Conservation (phyloP, 495 filamentous ascomycete genomes). For the Podospora comata region DNA sequence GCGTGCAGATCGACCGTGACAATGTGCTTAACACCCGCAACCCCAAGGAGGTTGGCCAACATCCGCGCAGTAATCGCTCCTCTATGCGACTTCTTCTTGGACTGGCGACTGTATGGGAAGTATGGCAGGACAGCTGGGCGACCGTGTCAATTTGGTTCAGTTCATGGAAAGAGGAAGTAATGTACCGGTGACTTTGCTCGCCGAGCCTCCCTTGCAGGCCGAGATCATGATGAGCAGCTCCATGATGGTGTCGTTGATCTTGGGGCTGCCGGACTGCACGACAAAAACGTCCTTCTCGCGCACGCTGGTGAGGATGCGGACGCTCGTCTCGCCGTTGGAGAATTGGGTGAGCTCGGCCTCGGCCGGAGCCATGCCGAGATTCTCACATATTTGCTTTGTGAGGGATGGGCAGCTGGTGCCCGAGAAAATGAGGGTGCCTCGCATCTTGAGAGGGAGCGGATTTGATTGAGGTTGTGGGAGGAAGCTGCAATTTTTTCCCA, state of each 20-base stretch:
- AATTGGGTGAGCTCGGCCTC: constrained; percentile 58
- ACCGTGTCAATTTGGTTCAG: constrained; percentile 19
- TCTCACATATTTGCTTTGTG: constrained; percentile 57
- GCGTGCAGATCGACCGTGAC: constrained; percentile 96
- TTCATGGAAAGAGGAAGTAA: constrained; percentile 19
- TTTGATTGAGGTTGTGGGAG: constrained; percentile 10
- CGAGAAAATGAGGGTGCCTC: constrained; percentile 56
- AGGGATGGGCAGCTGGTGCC: constrained; percentile 56
- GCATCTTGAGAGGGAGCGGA: constrained; percentile 39
- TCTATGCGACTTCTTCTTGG: constrained; percentile 97
- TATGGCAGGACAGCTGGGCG: constrained; percentile 88
- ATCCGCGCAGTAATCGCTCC: constrained; percentile 96
- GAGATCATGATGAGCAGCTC: constrained; percentile 98
- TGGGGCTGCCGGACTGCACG: constrained; percentile 91
- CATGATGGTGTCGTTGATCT: constrained; percentile 98
- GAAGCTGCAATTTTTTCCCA: constrained; percentile 5
- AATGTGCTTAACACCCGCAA: constrained; percentile 95
- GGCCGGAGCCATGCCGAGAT: constrained; percentile 55
- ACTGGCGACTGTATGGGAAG: constrained; percentile 97
- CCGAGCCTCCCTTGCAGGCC: constrained; percentile 95
- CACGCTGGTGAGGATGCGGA: constrained; percentile 88
- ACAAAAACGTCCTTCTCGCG: constrained; percentile 99
- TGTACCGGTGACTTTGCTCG: constrained; percentile 94
- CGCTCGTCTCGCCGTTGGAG: constrained; percentile 86
- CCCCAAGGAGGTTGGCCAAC: constrained; percentile 88